Conservation (phyloP, 2,329 filamentous ascomycete genomes). For the Alternaria arborescens region DNA sequence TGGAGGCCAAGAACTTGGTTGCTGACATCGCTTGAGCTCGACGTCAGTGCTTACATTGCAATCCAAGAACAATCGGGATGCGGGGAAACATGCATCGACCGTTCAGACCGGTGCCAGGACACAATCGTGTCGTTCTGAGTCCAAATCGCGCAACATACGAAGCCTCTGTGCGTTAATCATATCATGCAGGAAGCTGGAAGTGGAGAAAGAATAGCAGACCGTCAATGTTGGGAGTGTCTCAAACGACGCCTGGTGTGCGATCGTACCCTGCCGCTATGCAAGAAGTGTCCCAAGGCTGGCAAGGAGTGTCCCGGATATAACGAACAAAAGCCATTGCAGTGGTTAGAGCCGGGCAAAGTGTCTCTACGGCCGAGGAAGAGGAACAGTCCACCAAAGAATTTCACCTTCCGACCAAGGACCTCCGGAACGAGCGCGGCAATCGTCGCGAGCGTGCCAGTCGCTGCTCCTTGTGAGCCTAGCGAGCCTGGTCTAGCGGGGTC, state of each 20-base stretch:
- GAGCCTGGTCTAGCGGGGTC: too few species aligned
- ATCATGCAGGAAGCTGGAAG: background rate
- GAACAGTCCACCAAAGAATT: background rate
- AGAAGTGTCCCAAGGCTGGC: constrained; percentile 34
- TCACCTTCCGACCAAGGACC: background rate
- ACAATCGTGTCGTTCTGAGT: background rate
- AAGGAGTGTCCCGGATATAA: constrained; percentile 36
- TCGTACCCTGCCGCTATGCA: constrained; percentile 32
- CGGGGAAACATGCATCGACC: background rate
- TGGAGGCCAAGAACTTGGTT: background rate
- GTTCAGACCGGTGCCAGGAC: background rate
- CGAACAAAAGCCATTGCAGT: constrained; percentile 37
- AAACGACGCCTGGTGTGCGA: constrained; percentile 41
- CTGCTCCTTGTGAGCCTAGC: too few species aligned
- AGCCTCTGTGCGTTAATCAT: background rate
- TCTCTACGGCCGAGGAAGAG: constrained; percentile 21
- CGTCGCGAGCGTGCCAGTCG: too few species aligned
- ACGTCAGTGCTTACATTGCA: background rate
- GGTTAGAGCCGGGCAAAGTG: constrained; percentile 35
- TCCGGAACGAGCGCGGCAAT: background rate
- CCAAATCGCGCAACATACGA: rapidly evolving
- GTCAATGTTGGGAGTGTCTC: constrained; percentile 41
- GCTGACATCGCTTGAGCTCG: background rate
- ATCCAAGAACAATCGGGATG: background rate
- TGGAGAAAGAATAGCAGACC: constrained; percentile 21